Evolutionary conservation across 1,284 basidiomycete genomes (phyloP).

Genomic region (Cutaneotrichosporon curvatum): DNA sequence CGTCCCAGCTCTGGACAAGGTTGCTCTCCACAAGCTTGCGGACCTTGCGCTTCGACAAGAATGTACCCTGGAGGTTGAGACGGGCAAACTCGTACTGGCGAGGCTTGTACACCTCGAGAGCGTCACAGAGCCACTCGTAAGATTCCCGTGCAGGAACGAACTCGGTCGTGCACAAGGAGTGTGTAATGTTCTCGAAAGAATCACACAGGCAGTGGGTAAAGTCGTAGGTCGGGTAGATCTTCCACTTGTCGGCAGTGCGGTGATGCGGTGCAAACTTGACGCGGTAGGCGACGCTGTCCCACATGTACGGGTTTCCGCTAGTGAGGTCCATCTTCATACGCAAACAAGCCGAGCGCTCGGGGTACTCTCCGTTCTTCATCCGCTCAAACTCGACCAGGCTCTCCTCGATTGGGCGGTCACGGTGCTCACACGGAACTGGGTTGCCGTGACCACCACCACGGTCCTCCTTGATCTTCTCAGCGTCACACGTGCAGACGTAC

Average conservation of each 20-base stretch:
- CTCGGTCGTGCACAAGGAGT: conserved; percentile 95
- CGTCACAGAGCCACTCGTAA: conserved; percentile 99
- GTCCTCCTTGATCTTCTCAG: conserved; percentile 84
- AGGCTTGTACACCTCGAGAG: conserved; percentile 94
- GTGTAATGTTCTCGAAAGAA: conserved; percentile 98
- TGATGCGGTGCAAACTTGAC: conserved; percentile 88
- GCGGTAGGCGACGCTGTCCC: conserved; percentile 96
- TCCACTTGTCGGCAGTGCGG: conserved; percentile 88
- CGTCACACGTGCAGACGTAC: conserved; percentile 93
- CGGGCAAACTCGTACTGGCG: conserved; percentile 96
- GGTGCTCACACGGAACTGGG: conserved; percentile 78
- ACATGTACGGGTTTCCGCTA: conserved; percentile 97
- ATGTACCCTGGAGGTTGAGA: conserved; percentile 85
- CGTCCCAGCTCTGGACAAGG: conserved; percentile 90
- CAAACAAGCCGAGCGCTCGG: conserved; percentile 81
- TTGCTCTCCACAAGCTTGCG: conserved; percentile 76
- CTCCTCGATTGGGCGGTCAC: conserved; percentile 73
- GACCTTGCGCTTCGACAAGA: conserved; percentile 97
- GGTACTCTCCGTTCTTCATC: conserved; percentile 88
- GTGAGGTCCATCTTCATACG: conserved; percentile 97
- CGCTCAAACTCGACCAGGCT: conserved; percentile 80
- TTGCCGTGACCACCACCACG: conserved; percentile 76
- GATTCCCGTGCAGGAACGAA: conserved; percentile 95
- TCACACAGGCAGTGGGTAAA: conserved; percentile 98
- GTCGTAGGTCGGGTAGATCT: conserved; percentile 79